These are phyloP conservation scores for Gardenia jasminoides DNA, from an alignment of 257 asterid genomes.

Conservation along the genomic window DNA sequence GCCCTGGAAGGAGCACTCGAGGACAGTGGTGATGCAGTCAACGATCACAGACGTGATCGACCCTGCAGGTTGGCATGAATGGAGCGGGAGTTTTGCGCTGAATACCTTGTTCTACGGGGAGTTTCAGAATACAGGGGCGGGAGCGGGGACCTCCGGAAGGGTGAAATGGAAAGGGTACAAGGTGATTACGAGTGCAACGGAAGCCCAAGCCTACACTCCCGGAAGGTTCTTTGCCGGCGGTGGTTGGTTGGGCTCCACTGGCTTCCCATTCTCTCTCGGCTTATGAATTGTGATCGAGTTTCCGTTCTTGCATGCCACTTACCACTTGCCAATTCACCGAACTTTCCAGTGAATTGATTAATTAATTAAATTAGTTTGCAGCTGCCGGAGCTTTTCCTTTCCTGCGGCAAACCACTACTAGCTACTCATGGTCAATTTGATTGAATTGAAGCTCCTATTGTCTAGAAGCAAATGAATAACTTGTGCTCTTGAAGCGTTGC, in stretches of 20 bases:
- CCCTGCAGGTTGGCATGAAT: conserved; percentile 37
- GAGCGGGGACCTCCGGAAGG: conserved; percentile 29
- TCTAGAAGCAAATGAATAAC: too few species aligned
- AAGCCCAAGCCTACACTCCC: conserved; percentile 27
- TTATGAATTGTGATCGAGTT: too few species aligned
- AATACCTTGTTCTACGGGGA: conserved; percentile 32
- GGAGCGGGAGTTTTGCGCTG: conserved; percentile 34
- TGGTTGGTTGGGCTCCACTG: conserved; percentile 34
- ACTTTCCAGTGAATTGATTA: too few species aligned
- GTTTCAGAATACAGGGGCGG: conserved; percentile 33
- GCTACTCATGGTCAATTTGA: too few species aligned
- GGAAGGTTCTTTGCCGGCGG: conserved; percentile 28
- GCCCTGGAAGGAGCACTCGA: conserved; percentile 33
- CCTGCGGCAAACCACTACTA: too few species aligned
- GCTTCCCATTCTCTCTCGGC: conserved; percentile 31
- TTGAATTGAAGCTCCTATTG: too few species aligned
- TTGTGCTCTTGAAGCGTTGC: too few species aligned
- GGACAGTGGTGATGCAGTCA: conserved; percentile 33
- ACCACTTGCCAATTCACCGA: too few species aligned
- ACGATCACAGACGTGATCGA: conserved; percentile 26
- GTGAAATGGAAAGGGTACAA: conserved; percentile 33
- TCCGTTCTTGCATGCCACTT: too few species aligned
- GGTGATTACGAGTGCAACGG: conserved; percentile 28
- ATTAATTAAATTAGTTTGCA: too few species aligned
- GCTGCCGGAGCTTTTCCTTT: too few species aligned